Evolutionary conservation across 1,284 basidiomycete genomes (phyloP).

Genomic region (Volvariella surrecta): DNA sequence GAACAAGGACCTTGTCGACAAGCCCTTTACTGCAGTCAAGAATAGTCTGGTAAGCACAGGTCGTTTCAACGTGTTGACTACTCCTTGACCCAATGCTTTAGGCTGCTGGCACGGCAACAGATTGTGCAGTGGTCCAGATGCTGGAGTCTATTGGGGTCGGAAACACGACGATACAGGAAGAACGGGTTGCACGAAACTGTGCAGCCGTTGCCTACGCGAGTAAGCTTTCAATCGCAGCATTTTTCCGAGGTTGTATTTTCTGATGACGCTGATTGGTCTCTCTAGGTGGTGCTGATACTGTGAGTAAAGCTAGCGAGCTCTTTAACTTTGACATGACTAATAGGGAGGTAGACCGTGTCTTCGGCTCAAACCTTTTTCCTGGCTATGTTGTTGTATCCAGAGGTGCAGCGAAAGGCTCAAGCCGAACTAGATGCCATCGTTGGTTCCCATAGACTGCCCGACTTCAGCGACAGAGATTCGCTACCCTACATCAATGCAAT

Average conservation of each 20-base stretch:
- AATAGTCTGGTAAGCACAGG: not conserved
- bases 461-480: conserved; percentile 14
- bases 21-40: conserved; percentile 1
- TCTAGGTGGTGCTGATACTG: conserved; percentile 5
- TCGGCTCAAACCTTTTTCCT: conserved; percentile 8
- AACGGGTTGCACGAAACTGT: not conserved
- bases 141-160: not conserved
- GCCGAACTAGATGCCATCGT: conserved; percentile 20
- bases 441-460: conserved; percentile 17
- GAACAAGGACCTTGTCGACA: conserved; percentile 2
- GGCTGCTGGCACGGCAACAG: not conserved
- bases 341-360: conserved; percentile 5
- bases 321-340: not conserved
- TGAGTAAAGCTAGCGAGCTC: not conserved
- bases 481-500: conserved; percentile 17
- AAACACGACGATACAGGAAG: not conserved
- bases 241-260: not conserved
- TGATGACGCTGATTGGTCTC: not conserved
- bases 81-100: not conserved
- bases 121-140: not conserved
- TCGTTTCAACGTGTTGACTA: not conserved
- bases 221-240: not conserved
- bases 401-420: conserved; percentile 14
- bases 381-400: conserved; percentile 13
- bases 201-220: not conserved